These are phyloP conservation scores for Picochlorum sp. DNA, from an alignment of 139 green algal species.

Conservation along the genomic window DNA sequence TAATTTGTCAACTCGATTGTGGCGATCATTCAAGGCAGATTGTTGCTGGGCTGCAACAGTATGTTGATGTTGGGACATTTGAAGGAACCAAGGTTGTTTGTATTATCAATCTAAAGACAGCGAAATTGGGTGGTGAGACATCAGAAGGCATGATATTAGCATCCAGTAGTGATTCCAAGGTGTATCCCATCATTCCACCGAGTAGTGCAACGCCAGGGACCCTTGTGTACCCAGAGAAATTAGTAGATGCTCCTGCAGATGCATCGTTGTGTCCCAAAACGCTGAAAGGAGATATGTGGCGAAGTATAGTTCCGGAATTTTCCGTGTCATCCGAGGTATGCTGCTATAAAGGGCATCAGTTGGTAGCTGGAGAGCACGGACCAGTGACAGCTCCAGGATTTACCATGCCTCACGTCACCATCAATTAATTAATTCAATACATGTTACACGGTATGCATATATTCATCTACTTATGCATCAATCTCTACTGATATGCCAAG, in stretches of 20 bases:
- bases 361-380: conserved; percentile 15
- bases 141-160: conserved; percentile 54
- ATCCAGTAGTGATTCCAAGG: background rate
- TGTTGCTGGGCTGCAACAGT: conserved; percentile 39
- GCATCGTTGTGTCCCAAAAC: conserved; percentile 20
- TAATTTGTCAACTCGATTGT: conserved; percentile 28
- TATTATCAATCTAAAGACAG: conserved; percentile 55
- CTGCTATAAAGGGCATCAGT: conserved; percentile 18
- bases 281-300: conserved; percentile 33
- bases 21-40: conserved; percentile 29
- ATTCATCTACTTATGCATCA: background rate
- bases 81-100: conserved; percentile 23
- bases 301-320: conserved; percentile 25
- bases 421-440: background rate
- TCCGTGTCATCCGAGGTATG: conserved; percentile 17
- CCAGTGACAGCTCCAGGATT: conserved; percentile 16
- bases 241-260: background rate
- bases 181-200: conserved; percentile 21
- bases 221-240: conserved; percentile 8
- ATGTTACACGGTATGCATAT: too few relatives aligned
- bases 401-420: conserved; percentile 14
- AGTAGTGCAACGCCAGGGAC: conserved; percentile 20
- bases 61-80: conserved; percentile 27
- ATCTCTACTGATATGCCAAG: conserved; percentile 5
- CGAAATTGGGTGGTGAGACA: conserved; percentile 45